phyloP scores from a whole-genome alignment of 495 filamentous ascomycete species.

The Aspergillus ellipticus region DNA sequence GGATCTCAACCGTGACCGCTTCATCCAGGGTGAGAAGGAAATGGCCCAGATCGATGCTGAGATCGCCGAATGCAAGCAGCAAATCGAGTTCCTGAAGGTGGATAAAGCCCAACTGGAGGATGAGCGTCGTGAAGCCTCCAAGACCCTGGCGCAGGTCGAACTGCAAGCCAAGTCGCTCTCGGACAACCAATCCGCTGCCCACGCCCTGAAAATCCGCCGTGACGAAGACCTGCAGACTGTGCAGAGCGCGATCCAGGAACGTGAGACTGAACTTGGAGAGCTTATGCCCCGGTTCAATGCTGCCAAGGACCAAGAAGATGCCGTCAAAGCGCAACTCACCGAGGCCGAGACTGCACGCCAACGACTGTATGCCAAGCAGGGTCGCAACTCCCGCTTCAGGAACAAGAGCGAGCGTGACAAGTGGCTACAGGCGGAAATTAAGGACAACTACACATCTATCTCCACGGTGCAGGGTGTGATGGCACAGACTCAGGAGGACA shows the following conservation, averaged over 20 bases:
- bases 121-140: slow-evolving; percentile 77
- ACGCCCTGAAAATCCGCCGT: slow-evolving; percentile 64
- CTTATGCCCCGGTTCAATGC: slow-evolving; percentile 71
- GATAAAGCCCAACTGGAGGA: slow-evolving; percentile 86
- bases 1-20: slow-evolving; percentile 73
- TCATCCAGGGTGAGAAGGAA: slow-evolving; percentile 75
- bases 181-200: slow-evolving; percentile 74
- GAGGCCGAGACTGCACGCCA: slow-evolving; percentile 71
- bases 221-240: slow-evolving; percentile 71
- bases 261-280: slow-evolving; percentile 69
- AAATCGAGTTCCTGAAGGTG: slow-evolving; percentile 80
- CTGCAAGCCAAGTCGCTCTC: slow-evolving; percentile 75
- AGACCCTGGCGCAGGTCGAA: slow-evolving; percentile 76
- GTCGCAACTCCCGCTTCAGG: slow-evolving; percentile 81
- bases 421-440: slow-evolving; percentile 75
- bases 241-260: slow-evolving; percentile 66
- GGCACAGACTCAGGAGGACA: slow-evolving; percentile 80
- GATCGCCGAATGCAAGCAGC: slow-evolving; percentile 73
- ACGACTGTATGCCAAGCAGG: slow-evolving; percentile 90
- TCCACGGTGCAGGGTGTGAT: slow-evolving; percentile 76
- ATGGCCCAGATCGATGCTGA: slow-evolving; percentile 72
- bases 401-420: slow-evolving; percentile 84
- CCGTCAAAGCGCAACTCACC: slow-evolving; percentile 64
- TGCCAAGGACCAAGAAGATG: slow-evolving; percentile 67
- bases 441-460: slow-evolving; percentile 71